phyloP scores from a whole-genome alignment of 176 grass and related monocot genomes.

The Oryza longistaminata region DNA sequence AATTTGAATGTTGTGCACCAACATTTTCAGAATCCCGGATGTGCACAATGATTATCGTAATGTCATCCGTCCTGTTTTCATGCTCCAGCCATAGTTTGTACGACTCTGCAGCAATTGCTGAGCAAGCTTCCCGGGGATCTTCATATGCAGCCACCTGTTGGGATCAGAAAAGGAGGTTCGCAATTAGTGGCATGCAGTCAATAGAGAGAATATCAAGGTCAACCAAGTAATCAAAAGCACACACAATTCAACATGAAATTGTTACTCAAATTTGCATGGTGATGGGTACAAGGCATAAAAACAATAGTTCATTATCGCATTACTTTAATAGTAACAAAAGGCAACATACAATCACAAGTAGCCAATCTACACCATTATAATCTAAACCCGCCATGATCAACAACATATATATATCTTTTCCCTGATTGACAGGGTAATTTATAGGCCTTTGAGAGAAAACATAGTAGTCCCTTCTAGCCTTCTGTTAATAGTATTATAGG shows the following conservation, averaged over 20 bases:
- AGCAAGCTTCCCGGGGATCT: constrained; percentile 87
- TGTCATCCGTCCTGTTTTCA: constrained; percentile 93
- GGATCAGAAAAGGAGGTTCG: constrained; percentile 26
- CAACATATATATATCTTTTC: background rate
- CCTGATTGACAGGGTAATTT: background rate
- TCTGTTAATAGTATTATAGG: background rate
- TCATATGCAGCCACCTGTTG: constrained; percentile 67
- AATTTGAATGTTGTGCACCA: constrained; percentile 41
- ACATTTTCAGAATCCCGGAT: constrained; percentile 73
- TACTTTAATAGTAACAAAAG: background rate
- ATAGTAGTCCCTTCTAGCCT: background rate
- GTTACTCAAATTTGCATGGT: background rate
- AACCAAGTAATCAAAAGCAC: constrained; percentile 23
- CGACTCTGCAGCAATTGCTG: constrained; percentile 87
- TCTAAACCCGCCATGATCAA: background rate
- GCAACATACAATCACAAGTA: background rate
- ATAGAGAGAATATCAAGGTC: background rate
- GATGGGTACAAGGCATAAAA: constrained; percentile 11
- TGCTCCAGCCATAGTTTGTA: constrained; percentile 92
- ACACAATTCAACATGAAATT: constrained; percentile 12
- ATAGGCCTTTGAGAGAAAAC: background rate
- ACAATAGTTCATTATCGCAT: background rate
- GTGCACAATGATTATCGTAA: constrained; percentile 95
- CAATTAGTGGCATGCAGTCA: background rate
- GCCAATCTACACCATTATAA: background rate